A percentile compares a stretch with the other conserved stretches of the same genome.
These are phyloP conservation scores for Chenopodium berlandieri DNA, from an alignment of 148 eudicot genomes.

Conservation along the genomic window DNA sequence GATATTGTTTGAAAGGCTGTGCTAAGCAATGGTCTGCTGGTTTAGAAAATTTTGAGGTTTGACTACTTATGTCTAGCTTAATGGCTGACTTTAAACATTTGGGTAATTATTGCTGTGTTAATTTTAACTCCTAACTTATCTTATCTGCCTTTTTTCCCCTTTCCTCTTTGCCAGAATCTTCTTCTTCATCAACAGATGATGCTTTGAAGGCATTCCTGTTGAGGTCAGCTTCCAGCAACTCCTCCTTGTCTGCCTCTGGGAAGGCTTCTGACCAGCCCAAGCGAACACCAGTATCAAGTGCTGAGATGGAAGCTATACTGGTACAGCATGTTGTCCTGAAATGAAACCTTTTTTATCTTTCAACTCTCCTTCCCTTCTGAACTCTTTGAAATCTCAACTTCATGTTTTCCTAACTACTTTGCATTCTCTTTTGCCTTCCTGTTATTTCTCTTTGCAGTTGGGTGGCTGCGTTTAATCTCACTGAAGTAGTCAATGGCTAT, in stretches of 20 bases:
- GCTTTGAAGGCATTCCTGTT: constrained; percentile 46
- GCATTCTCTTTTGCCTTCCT: background rate
- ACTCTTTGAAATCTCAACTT: background rate
- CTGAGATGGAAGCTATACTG: constrained; percentile 84
- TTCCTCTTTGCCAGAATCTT: constrained; percentile 41
- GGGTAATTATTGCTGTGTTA: background rate
- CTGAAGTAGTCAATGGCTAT: constrained; percentile 1
- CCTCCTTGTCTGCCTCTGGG: constrained; percentile 54
- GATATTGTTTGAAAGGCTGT: background rate
- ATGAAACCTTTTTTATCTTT: background rate
- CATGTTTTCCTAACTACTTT: constrained; percentile 1
- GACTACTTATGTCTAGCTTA: background rate
- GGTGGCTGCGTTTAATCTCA: constrained; percentile 67
- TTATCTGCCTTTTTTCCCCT: background rate
- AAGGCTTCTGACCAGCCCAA: constrained; percentile 92
- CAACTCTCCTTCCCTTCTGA: background rate
- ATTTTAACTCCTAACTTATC: background rate
- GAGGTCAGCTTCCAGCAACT: constrained; percentile 40
- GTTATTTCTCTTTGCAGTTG: constrained; percentile 47
- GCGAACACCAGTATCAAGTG: constrained; percentile 70
- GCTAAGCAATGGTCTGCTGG: background rate
- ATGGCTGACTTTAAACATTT: background rate
- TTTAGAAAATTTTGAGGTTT: background rate
- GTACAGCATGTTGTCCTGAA: constrained; percentile 31
- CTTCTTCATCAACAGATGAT: constrained; percentile 36